Base-by-base conservation (phyloP, 306 rosid species). In the Begonia loranthoides region DNA sequence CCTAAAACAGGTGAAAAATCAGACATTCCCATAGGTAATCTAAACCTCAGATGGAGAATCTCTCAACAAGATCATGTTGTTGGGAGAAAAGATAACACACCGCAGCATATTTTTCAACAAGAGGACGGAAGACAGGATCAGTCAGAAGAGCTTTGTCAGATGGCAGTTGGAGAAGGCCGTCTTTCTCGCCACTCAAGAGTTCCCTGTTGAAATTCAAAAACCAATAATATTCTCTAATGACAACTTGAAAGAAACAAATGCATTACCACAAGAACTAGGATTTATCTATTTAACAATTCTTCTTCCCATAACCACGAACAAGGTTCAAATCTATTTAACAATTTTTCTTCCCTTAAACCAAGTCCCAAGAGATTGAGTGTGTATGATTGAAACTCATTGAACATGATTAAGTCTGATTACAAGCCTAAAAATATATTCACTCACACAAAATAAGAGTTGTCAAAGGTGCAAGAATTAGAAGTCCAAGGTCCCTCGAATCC, bases 401-500 rank as follows among this genome's bases (percentile, higher is more conserved):
- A 1, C 22, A 19, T 19, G 22, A 19, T 19, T 19, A 4, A 7
- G 36, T 28, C 36, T 4, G 36, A 28, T 28, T 1, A 43, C 15
- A 43, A 43, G 4, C 15, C 14, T 43, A 43, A 6, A 39, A 11
- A 43, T 43, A 43, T 13, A 4, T 28, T 28, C 36, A 4, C 65
- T 57, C 57, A 82, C 87, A 60, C 66, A 77, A 76, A 82, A 57
- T 82, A 82, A 34, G 79, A 61, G 72, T 82, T 79, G 55, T 82
- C 79, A 13, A 82, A 76, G 51, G 73, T 50, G 3, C 76, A 72
- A 55, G 87, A 81, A 39, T 79, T 79, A 13, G 10, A 9, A 9
- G 93, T 82, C 93, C 87, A 82, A 13, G 84, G 56, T 43, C 87
- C 87, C 63, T 76, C 87, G 58, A 73, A 79, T 58, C 87, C 83